Percentiles rank a stretch among this genome's conserved stretches.
Evolutionary conservation across 345 rosid genomes (phyloP).

Genomic region (Hibiscus trionum): DNA sequence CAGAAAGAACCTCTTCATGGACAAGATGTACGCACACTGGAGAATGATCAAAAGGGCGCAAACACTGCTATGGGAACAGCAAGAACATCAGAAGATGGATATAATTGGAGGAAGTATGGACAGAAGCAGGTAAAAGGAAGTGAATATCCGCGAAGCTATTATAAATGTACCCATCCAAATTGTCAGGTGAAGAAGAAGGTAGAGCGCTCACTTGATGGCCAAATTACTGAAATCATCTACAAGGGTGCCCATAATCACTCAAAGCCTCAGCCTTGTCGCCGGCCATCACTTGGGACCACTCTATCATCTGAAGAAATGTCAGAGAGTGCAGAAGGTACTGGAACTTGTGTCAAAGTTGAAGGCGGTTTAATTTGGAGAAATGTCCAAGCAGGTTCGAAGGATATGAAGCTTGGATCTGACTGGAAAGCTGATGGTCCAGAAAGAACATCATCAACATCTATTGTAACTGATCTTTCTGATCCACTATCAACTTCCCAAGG

Average conservation of each 20-base stretch:
- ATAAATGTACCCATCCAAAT: conserved; percentile 50
- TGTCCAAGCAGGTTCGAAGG: conserved; percentile 22
- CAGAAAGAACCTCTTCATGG: conserved; percentile 19
- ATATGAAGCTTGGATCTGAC: conserved; percentile 23
- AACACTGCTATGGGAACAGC: conserved; percentile 22
- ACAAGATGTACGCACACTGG: conserved; percentile 11
- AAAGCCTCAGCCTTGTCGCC: conserved; percentile 39
- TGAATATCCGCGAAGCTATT: conserved; percentile 60
- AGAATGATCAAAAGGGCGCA: conserved; percentile 23
- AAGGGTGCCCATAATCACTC: conserved; percentile 54
- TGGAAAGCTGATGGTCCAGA: conserved; percentile 32
- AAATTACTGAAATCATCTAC: conserved; percentile 60
- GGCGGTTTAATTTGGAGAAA: conserved; percentile 31
- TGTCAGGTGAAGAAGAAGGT: conserved; percentile 56
- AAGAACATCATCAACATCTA: conserved; percentile 41
- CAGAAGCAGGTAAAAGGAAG: conserved; percentile 66
- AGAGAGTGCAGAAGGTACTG: conserved; percentile 28
- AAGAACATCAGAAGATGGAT: conserved; percentile 50
- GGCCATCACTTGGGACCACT: conserved; percentile 28
- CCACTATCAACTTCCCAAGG: conserved; percentile 27
- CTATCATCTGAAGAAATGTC: conserved; percentile 28
- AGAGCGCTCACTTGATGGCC: conserved; percentile 53
- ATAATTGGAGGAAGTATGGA: conserved; percentile 64
- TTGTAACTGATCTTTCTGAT: conserved; percentile 43
- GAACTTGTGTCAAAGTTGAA: conserved; percentile 22